These are phyloP conservation scores for Stramenopiles sp. DNA, from an alignment of 352 stramenopile genomes.

Conservation along the genomic window DNA sequence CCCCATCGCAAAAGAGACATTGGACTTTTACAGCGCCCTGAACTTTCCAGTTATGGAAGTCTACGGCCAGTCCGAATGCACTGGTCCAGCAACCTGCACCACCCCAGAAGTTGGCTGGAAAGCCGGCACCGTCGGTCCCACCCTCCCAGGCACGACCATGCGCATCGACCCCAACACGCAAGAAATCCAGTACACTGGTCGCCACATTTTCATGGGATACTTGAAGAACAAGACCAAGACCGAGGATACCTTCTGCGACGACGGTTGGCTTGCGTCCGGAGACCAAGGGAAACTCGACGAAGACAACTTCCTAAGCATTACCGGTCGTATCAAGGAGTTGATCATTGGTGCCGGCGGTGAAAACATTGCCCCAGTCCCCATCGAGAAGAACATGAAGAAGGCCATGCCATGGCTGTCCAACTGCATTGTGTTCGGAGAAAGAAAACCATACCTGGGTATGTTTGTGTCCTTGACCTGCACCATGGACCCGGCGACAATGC, in stretches of 20 bases:
- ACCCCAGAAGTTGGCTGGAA: constrained; percentile 39
- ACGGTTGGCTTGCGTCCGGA: constrained; percentile 76
- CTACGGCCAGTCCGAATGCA: constrained; percentile 70
- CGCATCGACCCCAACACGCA: constrained; percentile 34
- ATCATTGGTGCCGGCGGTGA: constrained; percentile 84
- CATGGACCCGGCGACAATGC: constrained; percentile 31
- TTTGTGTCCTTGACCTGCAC: constrained; percentile 61
- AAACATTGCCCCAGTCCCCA: constrained; percentile 72
- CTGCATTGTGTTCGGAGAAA: constrained; percentile 71
- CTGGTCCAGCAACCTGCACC: constrained; percentile 47
- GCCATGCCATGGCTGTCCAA: constrained; percentile 60
- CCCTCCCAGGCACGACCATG: constrained; percentile 33
- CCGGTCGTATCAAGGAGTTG: constrained; percentile 83
- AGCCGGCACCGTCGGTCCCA: constrained; percentile 50
- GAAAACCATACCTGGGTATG: constrained; percentile 65
- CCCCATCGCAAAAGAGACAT: constrained; percentile 68
- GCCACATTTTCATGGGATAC: constrained; percentile 68
- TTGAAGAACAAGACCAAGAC: constrained; percentile 46
- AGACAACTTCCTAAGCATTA: constrained; percentile 78
- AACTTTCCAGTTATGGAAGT: constrained; percentile 81
- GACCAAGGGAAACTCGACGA: constrained; percentile 69
- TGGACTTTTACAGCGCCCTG: constrained; percentile 80
- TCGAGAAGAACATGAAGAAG: constrained; percentile 71
- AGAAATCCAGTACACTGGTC: constrained; percentile 49
- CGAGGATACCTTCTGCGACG: constrained; percentile 55